Evolutionary conservation across 768 basidiomycete species (phyloP), one percentile per base, ranked within the genome.

Genomic region (Symmetrospora coprosmae): DNA sequence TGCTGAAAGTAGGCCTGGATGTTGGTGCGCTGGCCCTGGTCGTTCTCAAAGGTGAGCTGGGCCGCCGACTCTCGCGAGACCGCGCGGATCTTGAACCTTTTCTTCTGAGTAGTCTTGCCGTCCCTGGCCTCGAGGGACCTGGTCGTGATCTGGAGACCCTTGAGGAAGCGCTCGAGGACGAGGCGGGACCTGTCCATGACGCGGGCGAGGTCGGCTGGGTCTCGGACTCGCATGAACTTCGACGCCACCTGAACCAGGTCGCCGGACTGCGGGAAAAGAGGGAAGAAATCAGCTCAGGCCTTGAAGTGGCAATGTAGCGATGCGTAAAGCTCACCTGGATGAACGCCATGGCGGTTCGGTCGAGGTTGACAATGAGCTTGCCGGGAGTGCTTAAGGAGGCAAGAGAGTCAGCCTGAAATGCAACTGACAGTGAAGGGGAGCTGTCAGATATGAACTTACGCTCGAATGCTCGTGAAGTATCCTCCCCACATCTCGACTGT

Each of bases 131-230:
- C 17, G n/a, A 63, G 47, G 23, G 47, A 48, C 21, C 37, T 38
- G 45, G 62, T 46, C 14, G 21, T 5, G 38, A 65, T 52, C 43
- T 61, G 37, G 61, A 66, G 14, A 72, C 72, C 7, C 65, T 74
- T 21, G 72, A 74, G 45, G 71, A 75, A 65, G 72, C 73, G 21
- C 73, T 94, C 71, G 76, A 76, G 69, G 87, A 84, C 83, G 39
- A 66, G 45, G 30, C 37, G 43, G 23, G 21, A 49, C 1, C 25
- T 23, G 21, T 58, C 38, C 27, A 58, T 46, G 5, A 9, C 11
- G 8, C 53, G 39, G 2, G 43, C 50, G n/a, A 66, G 49, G 13
- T 63, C 33, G n/a, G 1, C 4, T 19, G 46, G 39, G 4, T 34
- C 37, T 17, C 30, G 33, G 21, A 63, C 55, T 8, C 41, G 47